phyloP scores from a whole-genome alignment of 306 rosid genomes.

The Nissolia schottii region DNA sequence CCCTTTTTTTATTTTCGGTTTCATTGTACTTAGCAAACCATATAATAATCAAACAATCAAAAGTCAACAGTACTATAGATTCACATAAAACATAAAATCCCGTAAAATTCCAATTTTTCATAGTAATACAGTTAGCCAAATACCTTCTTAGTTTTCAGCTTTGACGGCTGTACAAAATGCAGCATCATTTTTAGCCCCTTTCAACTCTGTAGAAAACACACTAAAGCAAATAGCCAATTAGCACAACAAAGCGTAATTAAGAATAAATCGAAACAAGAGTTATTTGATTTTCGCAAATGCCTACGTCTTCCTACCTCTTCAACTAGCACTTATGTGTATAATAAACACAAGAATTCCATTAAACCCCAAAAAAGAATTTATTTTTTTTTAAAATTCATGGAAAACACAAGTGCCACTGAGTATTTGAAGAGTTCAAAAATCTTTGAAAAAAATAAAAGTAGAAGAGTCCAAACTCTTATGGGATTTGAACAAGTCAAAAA shows the following conservation, averaged over 20 bases:
- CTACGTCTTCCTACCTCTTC: not conserved
- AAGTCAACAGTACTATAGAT: not conserved
- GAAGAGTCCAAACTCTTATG: not conserved
- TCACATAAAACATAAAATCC: not conserved
- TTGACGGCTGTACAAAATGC: constrained; percentile 51
- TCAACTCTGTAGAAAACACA: not conserved
- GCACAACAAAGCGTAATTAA: not conserved
- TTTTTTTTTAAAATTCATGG: not conserved
- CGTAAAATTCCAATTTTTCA: not conserved
- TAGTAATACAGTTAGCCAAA: not conserved
- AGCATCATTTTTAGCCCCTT: constrained; percentile 54
- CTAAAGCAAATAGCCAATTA: not conserved
- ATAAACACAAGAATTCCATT: not conserved
- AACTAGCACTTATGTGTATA: not conserved
- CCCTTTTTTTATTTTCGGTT: not conserved
- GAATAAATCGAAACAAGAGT: not conserved
- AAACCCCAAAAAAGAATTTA: not conserved
- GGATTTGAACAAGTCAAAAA: not conserved
- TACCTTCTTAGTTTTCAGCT: constrained; percentile 73
- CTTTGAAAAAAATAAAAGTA: not conserved
- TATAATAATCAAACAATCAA: not conserved
- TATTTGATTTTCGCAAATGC: not conserved
- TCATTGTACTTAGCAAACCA: not conserved
- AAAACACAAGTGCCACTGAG: not conserved
- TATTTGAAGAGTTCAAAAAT: not conserved